Evolutionary conservation across 768 basidiomycete genomes (phyloP).

Genomic region (Gautieria morchelliformis): DNA sequence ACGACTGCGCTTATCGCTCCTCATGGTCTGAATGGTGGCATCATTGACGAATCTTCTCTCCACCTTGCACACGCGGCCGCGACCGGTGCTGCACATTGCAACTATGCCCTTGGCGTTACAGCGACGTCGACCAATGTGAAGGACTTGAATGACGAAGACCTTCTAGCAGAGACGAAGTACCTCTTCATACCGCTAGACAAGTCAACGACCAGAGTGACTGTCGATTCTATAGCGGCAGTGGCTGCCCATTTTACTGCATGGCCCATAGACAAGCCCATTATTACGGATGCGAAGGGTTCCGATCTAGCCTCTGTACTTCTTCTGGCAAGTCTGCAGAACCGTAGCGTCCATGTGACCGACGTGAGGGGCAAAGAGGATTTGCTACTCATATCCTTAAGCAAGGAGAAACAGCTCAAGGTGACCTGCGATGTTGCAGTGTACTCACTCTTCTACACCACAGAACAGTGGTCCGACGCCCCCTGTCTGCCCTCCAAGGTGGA

Average conservation of each 20-base stretch:
- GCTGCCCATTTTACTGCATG: conserved; percentile 86
- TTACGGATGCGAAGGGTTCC: conserved; percentile 87
- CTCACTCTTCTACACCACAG: conserved; percentile 77
- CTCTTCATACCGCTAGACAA: conserved; percentile 76
- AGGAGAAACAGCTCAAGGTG: conserved; percentile 86
- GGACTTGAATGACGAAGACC: conserved; percentile 52
- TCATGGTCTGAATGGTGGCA: conserved; percentile 46
- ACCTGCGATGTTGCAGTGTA: conserved; percentile 95
- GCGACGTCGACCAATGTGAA: conserved; percentile 62
- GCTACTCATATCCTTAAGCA: conserved; percentile 85
- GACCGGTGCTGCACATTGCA: conserved; percentile 63
- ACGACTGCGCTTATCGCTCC: conserved; percentile 78
- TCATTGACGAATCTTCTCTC: conserved; percentile 60
- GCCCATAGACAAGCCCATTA: conserved; percentile 86
- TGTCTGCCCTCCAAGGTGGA: conserved; percentile 66
- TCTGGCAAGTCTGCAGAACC: conserved; percentile 84
- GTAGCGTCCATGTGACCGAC: conserved; percentile 84
- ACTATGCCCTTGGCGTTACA: conserved; percentile 75
- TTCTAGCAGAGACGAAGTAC: conserved; percentile 71
- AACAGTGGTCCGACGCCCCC: conserved; percentile 56
- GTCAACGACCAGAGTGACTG: conserved; percentile 13
- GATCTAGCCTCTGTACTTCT: conserved; percentile 90
- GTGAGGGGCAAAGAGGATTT: conserved; percentile 83
- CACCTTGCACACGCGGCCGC: conserved; percentile 61
- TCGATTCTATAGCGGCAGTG: conserved; percentile 51